Evolutionary conservation across 768 basidiomycete genomes (phyloP), one percentile per base, ranked within the genome.

Genomic region (Lactifluus hygrophoroides): DNA sequence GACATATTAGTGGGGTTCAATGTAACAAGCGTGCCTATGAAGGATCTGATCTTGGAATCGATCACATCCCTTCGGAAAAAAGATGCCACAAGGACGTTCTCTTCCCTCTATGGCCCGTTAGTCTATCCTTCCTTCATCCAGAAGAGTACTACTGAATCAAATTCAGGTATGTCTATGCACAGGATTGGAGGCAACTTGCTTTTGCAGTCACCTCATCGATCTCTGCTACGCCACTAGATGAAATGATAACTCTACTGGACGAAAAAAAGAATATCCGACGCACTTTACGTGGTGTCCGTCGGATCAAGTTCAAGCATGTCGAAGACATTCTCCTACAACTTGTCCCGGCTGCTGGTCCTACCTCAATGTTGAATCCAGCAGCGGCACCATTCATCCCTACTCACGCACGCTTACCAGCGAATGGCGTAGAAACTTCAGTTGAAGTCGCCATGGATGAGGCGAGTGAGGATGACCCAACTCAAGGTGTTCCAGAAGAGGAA

Each of bases 211-310:
- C 61, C 6, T 38, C 52, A 17, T 62, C 61, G 2, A 50, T 62
- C 40, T 11, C 47, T n/a, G 14, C 40, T 40, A 51, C 61, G 6
- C 42, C 47, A 4, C 46, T 62, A 5, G 61, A 62, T 21, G 58
- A 60, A 43, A 62, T 62, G 53, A 28, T 62, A n/a, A 28, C 16
- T 17, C 48, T 62, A 13, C 16, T 38, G 13, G 23, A 60, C 7
- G 58, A 43, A 47, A 45, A 7, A 14, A 46, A n/a, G 34, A 16
- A 3, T 1, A 2, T 40, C 3, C 21, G 3, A 5, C n/a, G 3
- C 10, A 14, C 6, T 23, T 44, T 53, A 23, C 34, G 45, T 28
- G 52, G 51, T 1, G 47, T 51, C 7, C 43, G 48, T 23, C 28
- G 25, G 2, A 30, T 64, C 13, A 57, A 34, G 27, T 64, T 64